These are phyloP conservation scores for Curvularia hawaiiensis DNA, from an alignment of 2,329 filamentous ascomycete genomes.

Conservation along the genomic window DNA sequence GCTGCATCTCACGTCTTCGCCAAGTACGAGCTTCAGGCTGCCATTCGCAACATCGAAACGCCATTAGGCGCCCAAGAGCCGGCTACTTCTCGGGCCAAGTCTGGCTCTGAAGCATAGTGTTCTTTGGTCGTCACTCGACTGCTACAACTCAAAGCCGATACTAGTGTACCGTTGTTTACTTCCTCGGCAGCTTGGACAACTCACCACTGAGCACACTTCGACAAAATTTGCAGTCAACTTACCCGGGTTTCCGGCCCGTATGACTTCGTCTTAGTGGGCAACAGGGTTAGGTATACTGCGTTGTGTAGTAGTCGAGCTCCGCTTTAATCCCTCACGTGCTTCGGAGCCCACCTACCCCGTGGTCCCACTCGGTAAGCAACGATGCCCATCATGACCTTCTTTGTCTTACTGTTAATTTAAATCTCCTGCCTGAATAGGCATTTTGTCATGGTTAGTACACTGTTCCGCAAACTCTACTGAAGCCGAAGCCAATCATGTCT, in stretches of 20 bases:
- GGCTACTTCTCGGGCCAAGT: background rate
- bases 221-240: slow-evolving; percentile 6
- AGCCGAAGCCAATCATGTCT: slow-evolving; percentile 10
- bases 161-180: slow-evolving; percentile 7
- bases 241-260: background rate
- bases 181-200: background rate
- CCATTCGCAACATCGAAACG: background rate
- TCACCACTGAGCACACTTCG: slow-evolving; percentile 3
- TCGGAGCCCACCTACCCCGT: background rate
- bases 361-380: background rate
- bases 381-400: background rate
- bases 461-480: background rate
- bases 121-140: background rate
- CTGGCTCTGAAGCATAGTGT: background rate
- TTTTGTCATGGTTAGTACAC: background rate
- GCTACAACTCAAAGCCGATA: slow-evolving; percentile 5
- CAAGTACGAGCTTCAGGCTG: slow-evolving; percentile 9
- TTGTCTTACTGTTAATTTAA: background rate
- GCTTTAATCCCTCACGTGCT: slow-evolving; percentile 10
- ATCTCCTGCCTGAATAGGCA: background rate
- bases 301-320: background rate
- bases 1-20: background rate
- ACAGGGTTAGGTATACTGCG: background rate
- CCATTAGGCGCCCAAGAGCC: background rate
- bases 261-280: background rate